These are phyloP conservation scores for Entonaema liquescens DNA, from an alignment of 495 filamentous ascomycete genomes.

Conservation along the genomic window DNA sequence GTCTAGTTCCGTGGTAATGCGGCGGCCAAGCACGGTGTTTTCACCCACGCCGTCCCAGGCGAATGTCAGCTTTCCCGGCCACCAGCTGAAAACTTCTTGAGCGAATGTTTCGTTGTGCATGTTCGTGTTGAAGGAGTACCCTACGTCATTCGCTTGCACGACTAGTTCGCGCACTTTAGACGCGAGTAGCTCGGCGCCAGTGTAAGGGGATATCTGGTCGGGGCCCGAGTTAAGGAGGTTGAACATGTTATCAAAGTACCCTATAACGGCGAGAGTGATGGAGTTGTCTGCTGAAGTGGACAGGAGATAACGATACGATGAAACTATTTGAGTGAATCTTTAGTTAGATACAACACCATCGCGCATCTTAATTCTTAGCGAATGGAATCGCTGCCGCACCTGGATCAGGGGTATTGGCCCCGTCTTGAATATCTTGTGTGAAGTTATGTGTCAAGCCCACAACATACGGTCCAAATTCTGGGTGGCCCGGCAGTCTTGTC, in stretches of 20 bases:
- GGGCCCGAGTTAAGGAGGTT: constrained; percentile 40
- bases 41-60: constrained; percentile 43
- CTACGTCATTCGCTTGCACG: constrained; percentile 43
- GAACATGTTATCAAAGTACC: constrained; percentile 45
- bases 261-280: constrained; percentile 43
- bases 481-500: constrained; percentile 38
- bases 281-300: constrained; percentile 47
- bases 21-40: constrained; percentile 36
- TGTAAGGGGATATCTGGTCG: constrained; percentile 40
- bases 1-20: constrained; percentile 40
- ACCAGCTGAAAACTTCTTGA: constrained; percentile 40
- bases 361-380: not conserved
- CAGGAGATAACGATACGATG: constrained; percentile 49
- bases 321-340: constrained; percentile 19
- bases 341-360: constrained; percentile 5
- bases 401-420: constrained; percentile 43
- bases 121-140: constrained; percentile 40
- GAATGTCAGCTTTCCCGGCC: constrained; percentile 43
- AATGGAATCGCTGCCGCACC: constrained; percentile 10
- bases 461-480: constrained; percentile 44
- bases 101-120: constrained; percentile 36
- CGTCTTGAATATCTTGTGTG: constrained; percentile 52
- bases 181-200: constrained; percentile 56
- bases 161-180: constrained; percentile 51
- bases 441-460: constrained; percentile 57